These are phyloP conservation scores for Camellia granthamiana DNA, from an alignment of 148 eudicot genomes.

Conservation along the genomic window DNA sequence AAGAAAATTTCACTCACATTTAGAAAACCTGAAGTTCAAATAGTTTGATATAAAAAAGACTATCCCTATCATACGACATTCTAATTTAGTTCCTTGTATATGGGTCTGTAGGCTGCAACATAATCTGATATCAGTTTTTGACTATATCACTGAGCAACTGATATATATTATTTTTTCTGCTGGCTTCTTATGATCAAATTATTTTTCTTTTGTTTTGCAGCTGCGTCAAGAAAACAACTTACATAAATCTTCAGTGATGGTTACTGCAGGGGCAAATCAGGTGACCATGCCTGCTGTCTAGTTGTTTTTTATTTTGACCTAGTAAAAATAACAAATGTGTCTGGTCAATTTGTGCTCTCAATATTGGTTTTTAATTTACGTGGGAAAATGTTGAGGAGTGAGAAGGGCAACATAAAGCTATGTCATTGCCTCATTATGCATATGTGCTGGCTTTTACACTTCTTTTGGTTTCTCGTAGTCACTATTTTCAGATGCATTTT, in stretches of 20 bases:
- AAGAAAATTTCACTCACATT: too few relatives aligned
- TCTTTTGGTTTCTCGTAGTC: too few relatives aligned
- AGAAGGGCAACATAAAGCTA: background rate
- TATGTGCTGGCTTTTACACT: too few relatives aligned
- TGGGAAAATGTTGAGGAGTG: background rate
- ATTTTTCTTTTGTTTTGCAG: conserved; percentile 40
- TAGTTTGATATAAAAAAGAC: background rate
- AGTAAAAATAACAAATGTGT: background rate
- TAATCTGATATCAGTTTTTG: background rate
- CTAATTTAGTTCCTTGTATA: background rate
- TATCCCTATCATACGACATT: background rate
- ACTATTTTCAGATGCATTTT: too few relatives aligned
- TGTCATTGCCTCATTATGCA: too few relatives aligned
- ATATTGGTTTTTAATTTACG: background rate
- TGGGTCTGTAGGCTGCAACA: background rate
- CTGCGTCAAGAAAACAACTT: conserved; percentile 64
- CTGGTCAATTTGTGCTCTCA: background rate
- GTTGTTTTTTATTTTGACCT: background rate
- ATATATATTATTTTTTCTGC: background rate
- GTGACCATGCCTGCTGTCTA: conserved; percentile 28
- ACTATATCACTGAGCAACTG: background rate
- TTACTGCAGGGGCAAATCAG: conserved; percentile 99
- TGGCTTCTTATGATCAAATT: background rate
- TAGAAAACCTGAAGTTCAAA: too few relatives aligned
- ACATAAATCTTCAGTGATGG: conserved; percentile 82